Percentiles rank a stretch among this genome's conserved stretches.
Evolutionary conservation across 2,329 filamentous ascomycete genomes (phyloP).

Genomic region (Peltaster fructicola): DNA sequence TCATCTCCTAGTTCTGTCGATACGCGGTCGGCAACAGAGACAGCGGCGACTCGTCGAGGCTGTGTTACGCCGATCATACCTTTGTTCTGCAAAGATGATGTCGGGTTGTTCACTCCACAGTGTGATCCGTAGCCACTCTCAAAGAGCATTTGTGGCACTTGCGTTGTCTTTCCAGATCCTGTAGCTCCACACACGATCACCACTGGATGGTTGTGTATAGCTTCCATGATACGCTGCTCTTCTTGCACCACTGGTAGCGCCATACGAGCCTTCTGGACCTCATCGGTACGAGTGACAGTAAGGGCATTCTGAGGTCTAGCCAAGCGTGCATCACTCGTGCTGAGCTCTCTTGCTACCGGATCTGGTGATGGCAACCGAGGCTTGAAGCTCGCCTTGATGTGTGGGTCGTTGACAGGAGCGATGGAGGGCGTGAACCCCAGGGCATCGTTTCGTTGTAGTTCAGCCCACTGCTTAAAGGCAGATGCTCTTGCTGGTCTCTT

Average conservation of each 20-base stretch:
- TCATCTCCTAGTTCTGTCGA: constrained; percentile 59
- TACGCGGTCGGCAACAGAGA: constrained; percentile 92
- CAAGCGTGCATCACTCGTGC: constrained; percentile 36
- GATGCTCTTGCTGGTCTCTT: constrained; percentile 32
- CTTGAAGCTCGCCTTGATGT: constrained; percentile 41
- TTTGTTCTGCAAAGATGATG: too few relatives aligned
- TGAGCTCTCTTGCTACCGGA: constrained; percentile 48
- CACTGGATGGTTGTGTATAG: constrained; percentile 76
- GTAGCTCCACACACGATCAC: constrained; percentile 90
- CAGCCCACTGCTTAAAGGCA: constrained; percentile 89
- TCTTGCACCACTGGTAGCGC: constrained; percentile 81
- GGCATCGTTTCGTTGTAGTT: constrained; percentile 67
- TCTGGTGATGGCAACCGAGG: constrained; percentile 54
- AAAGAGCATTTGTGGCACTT: constrained; percentile 88
- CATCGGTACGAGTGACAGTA: constrained; percentile 46
- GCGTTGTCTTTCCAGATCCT: constrained; percentile 93
- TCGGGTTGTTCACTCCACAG: constrained; percentile 29
- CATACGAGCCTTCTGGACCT: constrained; percentile 62
- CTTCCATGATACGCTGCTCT: constrained; percentile 96
- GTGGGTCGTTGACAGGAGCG: constrained; percentile 20
- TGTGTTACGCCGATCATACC: constrained; percentile 94
- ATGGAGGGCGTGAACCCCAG: constrained; percentile 47
- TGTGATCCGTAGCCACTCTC: constrained; percentile 80
- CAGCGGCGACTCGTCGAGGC: constrained; percentile 81
- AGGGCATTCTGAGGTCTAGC: constrained; percentile 60